These are phyloP conservation scores for Boletus tomentosulus DNA, from an alignment of 768 basidiomycete genomes.

Conservation along the genomic window DNA sequence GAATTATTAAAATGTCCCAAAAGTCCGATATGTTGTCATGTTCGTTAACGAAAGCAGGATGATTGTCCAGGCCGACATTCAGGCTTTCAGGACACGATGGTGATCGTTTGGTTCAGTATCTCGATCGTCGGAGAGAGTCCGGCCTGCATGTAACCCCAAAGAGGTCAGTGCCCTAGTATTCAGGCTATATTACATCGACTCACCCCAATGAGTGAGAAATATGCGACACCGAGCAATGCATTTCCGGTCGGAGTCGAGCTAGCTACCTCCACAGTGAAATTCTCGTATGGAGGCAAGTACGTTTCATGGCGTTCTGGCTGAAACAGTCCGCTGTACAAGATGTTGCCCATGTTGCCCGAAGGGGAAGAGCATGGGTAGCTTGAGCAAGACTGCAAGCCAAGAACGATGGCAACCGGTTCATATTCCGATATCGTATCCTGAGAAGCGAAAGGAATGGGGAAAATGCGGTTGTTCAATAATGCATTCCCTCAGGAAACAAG, in stretches of 20 bases:
- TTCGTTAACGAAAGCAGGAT: background rate
- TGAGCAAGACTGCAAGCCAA: constrained; percentile 41
- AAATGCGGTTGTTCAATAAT: background rate
- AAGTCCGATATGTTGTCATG: background rate
- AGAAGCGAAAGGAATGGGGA: background rate
- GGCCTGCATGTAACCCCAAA: constrained; percentile 26
- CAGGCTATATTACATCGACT: constrained; percentile 15
- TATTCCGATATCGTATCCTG: constrained; percentile 38
- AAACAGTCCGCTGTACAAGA: constrained; percentile 47
- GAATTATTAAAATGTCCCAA: no score
- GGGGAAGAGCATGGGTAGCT: constrained; percentile 22
- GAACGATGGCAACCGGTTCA: constrained; percentile 43
- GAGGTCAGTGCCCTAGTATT: background rate
- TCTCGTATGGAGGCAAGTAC: constrained; percentile 38
- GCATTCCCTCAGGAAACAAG: background rate
- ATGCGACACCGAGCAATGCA: constrained; percentile 35
- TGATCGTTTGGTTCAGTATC: constrained; percentile 31
- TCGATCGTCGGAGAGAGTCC: constrained; percentile 28
- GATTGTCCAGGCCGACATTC: no score
- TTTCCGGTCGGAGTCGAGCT: constrained; percentile 21
- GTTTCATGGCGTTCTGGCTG: constrained; percentile 32
- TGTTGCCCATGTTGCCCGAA: constrained; percentile 33
- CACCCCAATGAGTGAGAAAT: constrained; percentile 40
- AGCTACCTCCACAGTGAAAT: constrained; percentile 43
- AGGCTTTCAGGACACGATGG: constrained; percentile 6